Percentiles rank a stretch among this genome's conserved stretches.
Evolutionary conservation across 2,329 filamentous ascomycete species (phyloP).

Genomic region (Alternaria sp.): DNA sequence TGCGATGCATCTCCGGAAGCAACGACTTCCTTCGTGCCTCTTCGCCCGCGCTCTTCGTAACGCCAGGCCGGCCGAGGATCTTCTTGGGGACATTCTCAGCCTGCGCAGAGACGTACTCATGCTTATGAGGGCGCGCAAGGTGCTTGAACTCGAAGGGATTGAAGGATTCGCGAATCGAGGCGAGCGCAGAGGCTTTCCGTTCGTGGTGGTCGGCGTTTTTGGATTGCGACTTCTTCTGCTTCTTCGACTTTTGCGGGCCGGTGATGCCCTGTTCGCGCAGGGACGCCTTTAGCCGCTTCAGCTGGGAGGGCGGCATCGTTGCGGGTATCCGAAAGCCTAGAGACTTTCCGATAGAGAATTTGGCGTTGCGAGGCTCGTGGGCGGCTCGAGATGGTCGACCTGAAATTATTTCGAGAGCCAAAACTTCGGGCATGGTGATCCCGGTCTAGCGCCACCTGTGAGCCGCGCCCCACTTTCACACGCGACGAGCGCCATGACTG

Average conservation of each 20-base stretch:
- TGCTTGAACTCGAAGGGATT: conserved; percentile 97
- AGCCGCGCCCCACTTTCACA: conserved; percentile 7
- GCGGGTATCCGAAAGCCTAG: neutral
- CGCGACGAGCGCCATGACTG: conserved; percentile 27
- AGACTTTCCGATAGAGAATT: neutral
- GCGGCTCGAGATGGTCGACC: conserved; percentile 7
- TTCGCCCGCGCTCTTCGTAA: conserved; percentile 85
- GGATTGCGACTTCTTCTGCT: conserved; percentile 78
- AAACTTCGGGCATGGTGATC: conserved; percentile 24
- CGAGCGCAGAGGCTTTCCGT: conserved; percentile 77
- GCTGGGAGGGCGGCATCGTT: conserved; percentile 89
- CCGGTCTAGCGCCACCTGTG: conserved; percentile 10
- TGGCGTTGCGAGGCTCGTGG: conserved; percentile 1
- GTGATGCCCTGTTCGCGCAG: conserved; percentile 88
- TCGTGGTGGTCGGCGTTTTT: conserved; percentile 75
- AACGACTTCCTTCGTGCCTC: conserved; percentile 84
- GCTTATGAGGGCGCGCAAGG: conserved; percentile 78
- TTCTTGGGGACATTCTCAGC: conserved; percentile 59
- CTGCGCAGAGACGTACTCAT: conserved; percentile 76
- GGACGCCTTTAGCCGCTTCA: conserved; percentile 93
- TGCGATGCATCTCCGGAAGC: conserved; percentile 84
- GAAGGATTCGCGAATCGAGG: conserved; percentile 91
- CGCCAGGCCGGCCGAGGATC: conserved; percentile 75
- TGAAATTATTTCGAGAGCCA: conserved; percentile 26
- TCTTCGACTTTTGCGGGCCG: conserved; percentile 92